These are phyloP conservation scores for Torulaspora pretoriensis DNA, from an alignment of 1,139 yeast genomes.

Conservation along the genomic window DNA sequence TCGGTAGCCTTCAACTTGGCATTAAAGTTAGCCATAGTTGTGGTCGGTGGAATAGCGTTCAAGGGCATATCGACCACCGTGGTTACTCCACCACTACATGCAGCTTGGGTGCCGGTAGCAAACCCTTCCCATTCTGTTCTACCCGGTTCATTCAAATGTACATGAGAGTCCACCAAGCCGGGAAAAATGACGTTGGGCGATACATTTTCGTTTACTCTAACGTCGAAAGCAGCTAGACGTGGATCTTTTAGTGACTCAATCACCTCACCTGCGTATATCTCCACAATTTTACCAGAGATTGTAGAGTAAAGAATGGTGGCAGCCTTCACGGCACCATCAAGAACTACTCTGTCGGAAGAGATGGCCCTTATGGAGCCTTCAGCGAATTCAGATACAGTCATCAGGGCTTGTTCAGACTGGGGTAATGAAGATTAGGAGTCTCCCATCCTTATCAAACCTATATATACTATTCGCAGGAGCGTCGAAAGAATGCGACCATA, in stretches of 20 bases:
- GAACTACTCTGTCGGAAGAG: conserved; percentile 59
- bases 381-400: conserved; percentile 5
- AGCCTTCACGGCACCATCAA: conserved; percentile 48
- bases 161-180: conserved; percentile 90
- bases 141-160: conserved; percentile 91
- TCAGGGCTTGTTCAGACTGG: background rate
- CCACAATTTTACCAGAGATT: conserved; percentile 61
- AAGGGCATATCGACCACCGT: conserved; percentile 95
- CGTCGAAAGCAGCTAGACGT: conserved; percentile 42
- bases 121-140: conserved; percentile 96
- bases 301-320: conserved; percentile 67
- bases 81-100: conserved; percentile 93
- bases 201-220: conserved; percentile 48
- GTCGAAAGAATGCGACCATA: no score
- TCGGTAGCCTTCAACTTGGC: conserved; percentile 72
- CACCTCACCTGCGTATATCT: conserved; percentile 41
- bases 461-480: background rate
- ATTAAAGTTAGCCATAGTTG: conserved; percentile 71
- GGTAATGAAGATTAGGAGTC: background rate
- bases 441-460: background rate
- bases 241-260: conserved; percentile 40
- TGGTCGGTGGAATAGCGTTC: conserved; percentile 93
- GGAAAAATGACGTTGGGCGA: conserved; percentile 72
- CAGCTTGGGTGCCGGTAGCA: conserved; percentile 86
- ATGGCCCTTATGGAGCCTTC: conserved; percentile 48